phyloP scores from a whole-genome alignment of 2,329 filamentous ascomycete species.

The Talaromyces sp. region DNA sequence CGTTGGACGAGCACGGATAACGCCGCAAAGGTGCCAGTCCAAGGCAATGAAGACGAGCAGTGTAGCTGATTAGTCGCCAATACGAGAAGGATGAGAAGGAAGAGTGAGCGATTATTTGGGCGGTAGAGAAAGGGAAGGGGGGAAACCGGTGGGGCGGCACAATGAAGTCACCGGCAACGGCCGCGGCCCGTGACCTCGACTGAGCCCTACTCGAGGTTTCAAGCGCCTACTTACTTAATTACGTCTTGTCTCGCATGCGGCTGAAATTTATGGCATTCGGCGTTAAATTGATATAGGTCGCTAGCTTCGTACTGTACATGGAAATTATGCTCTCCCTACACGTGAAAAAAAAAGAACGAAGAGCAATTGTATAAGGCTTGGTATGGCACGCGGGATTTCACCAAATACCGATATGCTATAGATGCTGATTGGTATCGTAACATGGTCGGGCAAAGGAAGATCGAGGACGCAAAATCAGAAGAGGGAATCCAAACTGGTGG shows the following conservation, averaged over 20 bases:
- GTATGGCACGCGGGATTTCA: background rate
- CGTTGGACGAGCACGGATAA: background rate
- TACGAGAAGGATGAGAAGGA: background rate
- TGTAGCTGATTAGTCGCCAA: background rate
- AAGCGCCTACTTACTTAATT: background rate
- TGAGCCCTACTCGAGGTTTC: background rate
- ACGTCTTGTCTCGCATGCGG: background rate
- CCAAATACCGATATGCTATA: background rate
- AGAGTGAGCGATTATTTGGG: background rate
- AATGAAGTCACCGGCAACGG: background rate
- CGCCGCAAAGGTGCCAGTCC: background rate
- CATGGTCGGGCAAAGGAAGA: background rate
- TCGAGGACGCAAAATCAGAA: background rate
- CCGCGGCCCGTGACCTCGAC: background rate
- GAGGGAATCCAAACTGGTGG: background rate
- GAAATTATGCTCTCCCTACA: background rate
- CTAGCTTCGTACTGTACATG: background rate
- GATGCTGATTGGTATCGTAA: slow-evolving; percentile 12
- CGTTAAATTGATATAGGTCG: background rate
- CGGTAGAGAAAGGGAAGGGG: background rate
- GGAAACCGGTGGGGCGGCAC: background rate
- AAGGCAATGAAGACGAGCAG: background rate
- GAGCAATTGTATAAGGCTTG: background rate
- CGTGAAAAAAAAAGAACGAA: background rate
- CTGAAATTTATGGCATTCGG: background rate